phyloP scores from a whole-genome alignment of 257 asterid genomes.

The Mentha longifolia region DNA sequence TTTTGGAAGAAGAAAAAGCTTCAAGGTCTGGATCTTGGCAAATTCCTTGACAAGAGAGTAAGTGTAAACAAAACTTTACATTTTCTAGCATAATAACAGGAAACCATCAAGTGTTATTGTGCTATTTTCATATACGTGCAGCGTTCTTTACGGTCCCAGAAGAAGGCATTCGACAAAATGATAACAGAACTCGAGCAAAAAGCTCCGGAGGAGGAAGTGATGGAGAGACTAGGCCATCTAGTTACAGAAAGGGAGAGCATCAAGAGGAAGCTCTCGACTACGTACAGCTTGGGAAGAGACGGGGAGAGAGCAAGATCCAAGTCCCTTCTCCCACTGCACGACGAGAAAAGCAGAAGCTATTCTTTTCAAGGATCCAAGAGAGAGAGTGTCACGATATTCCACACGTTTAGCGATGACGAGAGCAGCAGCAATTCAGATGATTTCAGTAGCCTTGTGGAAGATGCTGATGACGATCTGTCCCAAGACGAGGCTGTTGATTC shows the following conservation, averaged over 20 bases:
- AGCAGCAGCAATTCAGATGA: constrained; percentile 29
- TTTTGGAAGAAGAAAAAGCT: constrained; percentile 93
- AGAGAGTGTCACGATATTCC: too few species aligned
- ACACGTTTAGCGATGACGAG: too few species aligned
- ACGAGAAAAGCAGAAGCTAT: too few species aligned
- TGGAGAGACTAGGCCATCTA: constrained; percentile 57
- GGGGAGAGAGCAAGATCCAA: too few species aligned
- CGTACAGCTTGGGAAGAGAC: too few species aligned
- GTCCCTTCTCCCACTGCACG: too few species aligned
- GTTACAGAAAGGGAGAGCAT: constrained; percentile 71
- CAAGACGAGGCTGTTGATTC: constrained; percentile 38
- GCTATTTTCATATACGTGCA: constrained; percentile 23
- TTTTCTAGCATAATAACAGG: not conserved
- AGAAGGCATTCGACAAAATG: constrained; percentile 70
- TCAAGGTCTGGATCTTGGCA: constrained; percentile 63
- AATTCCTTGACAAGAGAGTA: constrained; percentile 90
- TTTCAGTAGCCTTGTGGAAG: constrained; percentile 36
- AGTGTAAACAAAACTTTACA: constrained; percentile 29
- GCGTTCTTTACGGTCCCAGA: constrained; percentile 77
- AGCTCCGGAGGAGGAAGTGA: constrained; percentile 61
- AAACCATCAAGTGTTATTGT: not conserved
- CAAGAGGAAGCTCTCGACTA: too few species aligned
- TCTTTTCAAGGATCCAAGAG: too few species aligned
- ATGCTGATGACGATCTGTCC: constrained; percentile 17
- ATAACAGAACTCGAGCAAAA: constrained; percentile 67